phyloP scores from a whole-genome alignment of 2,329 filamentous ascomycete genomes.

The Epichloe coenophiala region DNA sequence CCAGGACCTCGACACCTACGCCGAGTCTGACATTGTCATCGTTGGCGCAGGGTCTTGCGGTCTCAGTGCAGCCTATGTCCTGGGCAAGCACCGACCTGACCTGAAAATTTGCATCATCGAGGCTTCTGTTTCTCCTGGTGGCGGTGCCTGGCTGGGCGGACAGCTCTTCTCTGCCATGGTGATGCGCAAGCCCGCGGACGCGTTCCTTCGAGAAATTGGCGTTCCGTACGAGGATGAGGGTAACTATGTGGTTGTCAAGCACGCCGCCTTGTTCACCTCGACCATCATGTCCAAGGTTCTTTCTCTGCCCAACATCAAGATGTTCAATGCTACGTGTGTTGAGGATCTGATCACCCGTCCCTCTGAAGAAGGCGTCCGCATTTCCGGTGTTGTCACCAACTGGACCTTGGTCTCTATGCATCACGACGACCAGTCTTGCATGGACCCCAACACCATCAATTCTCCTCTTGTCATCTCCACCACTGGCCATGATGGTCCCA shows the following conservation, averaged over 20 bases:
- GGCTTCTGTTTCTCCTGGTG: conserved; percentile 73
- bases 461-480: conserved; percentile 79
- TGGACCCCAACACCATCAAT: conserved; percentile 97
- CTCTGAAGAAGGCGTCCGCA: conserved; percentile 42
- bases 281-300: conserved; percentile 77
- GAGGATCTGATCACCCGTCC: conserved; percentile 85
- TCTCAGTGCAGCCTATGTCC: conserved; percentile 69
- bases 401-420: conserved; percentile 86
- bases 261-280: conserved; percentile 82
- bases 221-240: conserved; percentile 82
- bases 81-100: conserved; percentile 73
- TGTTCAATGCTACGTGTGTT: conserved; percentile 88
- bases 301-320: conserved; percentile 78
- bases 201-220: conserved; percentile 67
- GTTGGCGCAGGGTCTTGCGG: conserved; percentile 83
- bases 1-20: conserved; percentile 72
- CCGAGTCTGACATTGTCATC: conserved; percentile 89
- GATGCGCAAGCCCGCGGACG: conserved; percentile 83
- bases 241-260: conserved; percentile 83
- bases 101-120: conserved; percentile 87
- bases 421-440: conserved; percentile 83
- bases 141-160: conserved; percentile 84
- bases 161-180: conserved; percentile 94
- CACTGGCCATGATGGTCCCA: conserved; percentile 81
- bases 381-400: conserved; percentile 88